phyloP scores from a whole-genome alignment of 1,284 basidiomycete genomes.

The Pascua guehoae region DNA sequence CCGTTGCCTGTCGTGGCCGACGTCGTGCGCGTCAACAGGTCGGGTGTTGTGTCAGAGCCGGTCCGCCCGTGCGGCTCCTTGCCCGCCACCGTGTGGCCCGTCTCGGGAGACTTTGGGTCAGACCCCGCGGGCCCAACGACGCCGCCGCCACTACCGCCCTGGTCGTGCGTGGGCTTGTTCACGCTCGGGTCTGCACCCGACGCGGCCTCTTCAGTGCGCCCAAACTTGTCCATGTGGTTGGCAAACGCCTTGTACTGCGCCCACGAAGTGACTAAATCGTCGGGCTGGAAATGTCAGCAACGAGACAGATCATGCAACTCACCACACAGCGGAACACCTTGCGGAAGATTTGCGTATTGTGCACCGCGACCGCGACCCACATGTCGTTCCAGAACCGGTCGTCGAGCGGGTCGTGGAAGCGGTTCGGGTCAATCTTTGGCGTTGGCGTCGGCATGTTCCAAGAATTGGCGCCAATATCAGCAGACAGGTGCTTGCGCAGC shows the following conservation, averaged over 20 bases:
- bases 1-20: constrained; percentile 18
- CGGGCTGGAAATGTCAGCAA: constrained; percentile 53
- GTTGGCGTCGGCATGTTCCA: constrained; percentile 59
- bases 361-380: constrained; percentile 77
- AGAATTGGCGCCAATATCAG: constrained; percentile 53
- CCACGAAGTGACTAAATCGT: constrained; percentile 88
- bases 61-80: neutral
- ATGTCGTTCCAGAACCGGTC: constrained; percentile 82
- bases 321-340: constrained; percentile 82
- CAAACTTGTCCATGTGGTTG: constrained; percentile 68
- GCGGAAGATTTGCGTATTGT: constrained; percentile 89
- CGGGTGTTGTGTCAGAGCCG: neutral
- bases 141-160: constrained; percentile 51
- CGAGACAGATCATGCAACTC: too few species aligned
- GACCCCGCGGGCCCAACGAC: constrained; percentile 36
- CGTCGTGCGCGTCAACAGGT: constrained; percentile 10
- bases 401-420: constrained; percentile 80
- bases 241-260: constrained; percentile 85
- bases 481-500: constrained; percentile 58
- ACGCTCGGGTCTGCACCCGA: constrained; percentile 38
- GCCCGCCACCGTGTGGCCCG: constrained; percentile 1
- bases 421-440: constrained; percentile 68
- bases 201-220: constrained; percentile 23
- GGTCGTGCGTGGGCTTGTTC: constrained; percentile 46
- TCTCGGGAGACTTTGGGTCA: constrained; percentile 6